Evolutionary conservation across 208 protist species (phyloP).

Genomic region (Blechomonas ayalai): DNA sequence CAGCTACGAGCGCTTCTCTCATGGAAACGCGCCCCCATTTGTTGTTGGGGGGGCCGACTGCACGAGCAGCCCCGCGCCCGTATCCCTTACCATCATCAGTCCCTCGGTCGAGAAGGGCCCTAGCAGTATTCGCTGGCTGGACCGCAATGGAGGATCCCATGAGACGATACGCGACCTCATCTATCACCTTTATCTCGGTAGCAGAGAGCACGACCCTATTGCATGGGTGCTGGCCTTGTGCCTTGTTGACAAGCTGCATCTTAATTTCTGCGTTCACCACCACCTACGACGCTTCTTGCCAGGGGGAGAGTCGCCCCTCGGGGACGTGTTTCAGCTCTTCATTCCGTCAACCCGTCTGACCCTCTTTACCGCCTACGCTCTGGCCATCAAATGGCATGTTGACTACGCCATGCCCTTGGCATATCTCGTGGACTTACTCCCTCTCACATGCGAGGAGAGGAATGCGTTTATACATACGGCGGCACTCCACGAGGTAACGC

Average conservation of each 20-base stretch:
- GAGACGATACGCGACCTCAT: constrained; percentile 40
- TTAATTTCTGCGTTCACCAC: constrained; percentile 31
- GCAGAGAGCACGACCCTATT: constrained; percentile 35
- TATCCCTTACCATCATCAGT: no score
- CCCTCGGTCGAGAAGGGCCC: no score
- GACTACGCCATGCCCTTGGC: constrained; percentile 51
- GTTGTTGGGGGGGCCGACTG: constrained; percentile 2
- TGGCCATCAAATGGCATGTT: constrained; percentile 73
- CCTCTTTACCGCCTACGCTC: constrained; percentile 52
- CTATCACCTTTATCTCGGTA: constrained; percentile 39
- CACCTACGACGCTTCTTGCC: constrained; percentile 1
- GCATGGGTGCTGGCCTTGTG: constrained; percentile 74
- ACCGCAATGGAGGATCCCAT: not conserved
- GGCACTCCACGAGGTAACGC: constrained; percentile 13
- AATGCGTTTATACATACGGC: constrained; percentile 11
- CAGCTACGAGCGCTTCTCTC: constrained; percentile 3
- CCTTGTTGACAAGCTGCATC: constrained; percentile 59
- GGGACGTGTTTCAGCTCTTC: not conserved
- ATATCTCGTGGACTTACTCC: constrained; percentile 46
- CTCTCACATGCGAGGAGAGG: constrained; percentile 10
- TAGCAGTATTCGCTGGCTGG: no score
- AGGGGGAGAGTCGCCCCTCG: not conserved
- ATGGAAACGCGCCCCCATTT: constrained; percentile 2
- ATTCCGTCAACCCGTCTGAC: constrained; percentile 9
- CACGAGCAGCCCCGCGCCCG: no score